Evolutionary conservation across 345 rosid species (phyloP), one percentile per base, ranked within the genome.

Genomic region (Luvunga scandens): DNA sequence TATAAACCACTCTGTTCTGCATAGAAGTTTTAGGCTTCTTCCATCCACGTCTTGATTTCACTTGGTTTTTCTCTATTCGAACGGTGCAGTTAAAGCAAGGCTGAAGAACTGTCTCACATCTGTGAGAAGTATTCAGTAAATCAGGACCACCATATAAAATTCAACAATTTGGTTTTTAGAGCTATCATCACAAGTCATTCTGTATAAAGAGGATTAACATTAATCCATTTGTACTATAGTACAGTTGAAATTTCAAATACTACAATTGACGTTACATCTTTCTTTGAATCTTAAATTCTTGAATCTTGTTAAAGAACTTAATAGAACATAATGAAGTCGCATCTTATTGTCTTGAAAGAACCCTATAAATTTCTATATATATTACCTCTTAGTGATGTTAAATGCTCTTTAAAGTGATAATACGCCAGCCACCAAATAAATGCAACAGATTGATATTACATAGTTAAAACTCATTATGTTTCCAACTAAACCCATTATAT

Each of bases 71-170:
- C 76, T 92, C 93, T 5, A 92, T 79, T 33, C 92, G 84, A 19
- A 91, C 75, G 0, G 91, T 89, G 88, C 94, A 92, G 82, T 88
- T 92, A 66, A 79, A 77, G 71, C 94, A 97, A 66, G 97, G 94
- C 60, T 86, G 84, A 81, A 96, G 96, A 83, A 90, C 76, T 22
- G 94, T 91, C 86, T 91, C 95, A 48, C 99, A 94, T 80, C 97
- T 92, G 82, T 77, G 64, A 67, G 76, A 80, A n/a, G 19, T 28
- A 68, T 24, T 33, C 57, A 45, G 53, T 8, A n/a, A 68, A 71
- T 83, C 63, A 76, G 36, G 55, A 36, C 34, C 12, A 71, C 14
- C n/a, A 21, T 36, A 33, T 63, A 69, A 69, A 16, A 30, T 34
- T 66, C 50, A 8, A 22, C 24, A 34, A 18, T 6, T 60, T 60